Conservation (phyloP, 768 basidiomycete species). For the Rhizopogon vulgaris region DNA sequence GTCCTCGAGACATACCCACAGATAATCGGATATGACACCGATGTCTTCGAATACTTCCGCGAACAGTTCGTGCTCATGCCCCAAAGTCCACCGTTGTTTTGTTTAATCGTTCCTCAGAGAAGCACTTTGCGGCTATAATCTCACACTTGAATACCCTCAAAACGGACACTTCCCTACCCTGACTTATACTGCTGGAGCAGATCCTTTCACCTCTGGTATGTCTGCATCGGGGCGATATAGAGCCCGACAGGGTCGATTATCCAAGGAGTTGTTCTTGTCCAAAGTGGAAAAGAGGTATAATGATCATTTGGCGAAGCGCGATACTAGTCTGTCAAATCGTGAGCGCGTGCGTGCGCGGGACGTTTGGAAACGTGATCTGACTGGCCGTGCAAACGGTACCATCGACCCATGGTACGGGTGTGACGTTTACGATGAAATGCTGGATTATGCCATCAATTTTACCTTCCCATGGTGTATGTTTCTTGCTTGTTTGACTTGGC, state of each 20-base stretch:
- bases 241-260: constrained; percentile 5
- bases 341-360: constrained; percentile 18
- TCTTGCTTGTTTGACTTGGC: neutral
- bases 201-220: neutral
- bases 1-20: constrained; percentile 71
- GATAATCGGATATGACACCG: constrained; percentile 64
- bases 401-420: constrained; percentile 65
- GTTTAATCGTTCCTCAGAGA: constrained; percentile 31
- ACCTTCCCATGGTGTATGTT: constrained; percentile 55
- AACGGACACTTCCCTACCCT: constrained; percentile 39
- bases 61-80: constrained; percentile 44
- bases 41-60: constrained; percentile 62
- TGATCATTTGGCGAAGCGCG: constrained; percentile 16
- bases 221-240: constrained; percentile 12
- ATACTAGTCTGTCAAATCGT: constrained; percentile 15
- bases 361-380: constrained; percentile 42
- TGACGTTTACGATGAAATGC: constrained; percentile 53
- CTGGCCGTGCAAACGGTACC: constrained; percentile 43
- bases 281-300: constrained; percentile 18
- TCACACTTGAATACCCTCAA: constrained; percentile 69
- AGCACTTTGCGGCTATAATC: constrained; percentile 56
- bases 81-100: neutral
- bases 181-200: constrained; percentile 11
- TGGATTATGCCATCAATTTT: constrained; percentile 70
- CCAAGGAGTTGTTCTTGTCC: constrained; percentile 14